Percentiles rank a stretch among this genome's conserved stretches.
Evolutionary conservation across 768 basidiomycete species (phyloP).

Genomic region (Pulveroboletus sp.): DNA sequence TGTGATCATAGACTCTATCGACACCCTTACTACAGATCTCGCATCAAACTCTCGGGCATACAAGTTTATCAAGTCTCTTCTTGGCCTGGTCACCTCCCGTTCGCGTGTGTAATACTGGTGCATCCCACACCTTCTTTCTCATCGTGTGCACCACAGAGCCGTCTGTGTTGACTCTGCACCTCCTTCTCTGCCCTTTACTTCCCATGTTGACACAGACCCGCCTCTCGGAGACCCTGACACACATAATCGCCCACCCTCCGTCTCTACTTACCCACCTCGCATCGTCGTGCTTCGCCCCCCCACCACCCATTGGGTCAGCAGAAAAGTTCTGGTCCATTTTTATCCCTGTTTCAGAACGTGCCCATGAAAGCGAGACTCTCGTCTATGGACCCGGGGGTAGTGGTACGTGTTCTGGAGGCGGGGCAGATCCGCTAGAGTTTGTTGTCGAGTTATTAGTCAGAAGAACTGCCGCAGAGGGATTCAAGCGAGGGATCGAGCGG

Average conservation of each 20-base stretch:
- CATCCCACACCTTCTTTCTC: constrained; percentile 1
- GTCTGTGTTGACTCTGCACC: constrained; percentile 60
- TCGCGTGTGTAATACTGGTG: constrained; percentile 38
- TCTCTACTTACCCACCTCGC: constrained; percentile 65
- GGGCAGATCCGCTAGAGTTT: constrained; percentile 41
- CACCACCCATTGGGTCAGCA: constrained; percentile 57
- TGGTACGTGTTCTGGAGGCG: constrained; percentile 36
- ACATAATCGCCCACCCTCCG: constrained; percentile 66
- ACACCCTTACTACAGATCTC: constrained; percentile 57
- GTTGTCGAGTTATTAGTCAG: constrained; percentile 60
- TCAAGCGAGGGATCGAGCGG: constrained; percentile 54
- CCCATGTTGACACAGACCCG: constrained; percentile 53
- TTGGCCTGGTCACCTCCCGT: constrained; percentile 41
- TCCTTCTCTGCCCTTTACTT: constrained; percentile 45
- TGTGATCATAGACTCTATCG: constrained; percentile 68
- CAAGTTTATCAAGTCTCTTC: constrained; percentile 46
- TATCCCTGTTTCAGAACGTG: constrained; percentile 59
- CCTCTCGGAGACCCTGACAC: constrained; percentile 61
- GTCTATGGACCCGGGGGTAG: constrained; percentile 54
- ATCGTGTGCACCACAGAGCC: constrained; percentile 33
- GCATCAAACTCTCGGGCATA: constrained; percentile 51
- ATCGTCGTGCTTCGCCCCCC: constrained; percentile 63
- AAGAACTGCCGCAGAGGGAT: constrained; percentile 37
- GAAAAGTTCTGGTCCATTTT: constrained; percentile 81
- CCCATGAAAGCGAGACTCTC: constrained; percentile 53